Conservation (phyloP, 1,139 yeast genomes). For the Spathaspora sp. region DNA sequence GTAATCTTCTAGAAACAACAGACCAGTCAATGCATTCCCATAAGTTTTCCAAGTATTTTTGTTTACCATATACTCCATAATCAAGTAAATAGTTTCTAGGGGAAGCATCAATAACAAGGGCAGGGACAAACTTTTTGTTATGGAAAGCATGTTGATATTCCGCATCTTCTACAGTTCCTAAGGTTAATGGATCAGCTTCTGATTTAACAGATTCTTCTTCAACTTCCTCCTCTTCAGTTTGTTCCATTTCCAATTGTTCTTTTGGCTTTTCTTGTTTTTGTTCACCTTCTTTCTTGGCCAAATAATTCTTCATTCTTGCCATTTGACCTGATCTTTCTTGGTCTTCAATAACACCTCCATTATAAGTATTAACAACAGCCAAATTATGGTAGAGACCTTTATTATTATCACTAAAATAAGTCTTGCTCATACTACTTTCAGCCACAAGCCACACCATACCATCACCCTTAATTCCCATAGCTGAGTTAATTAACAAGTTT, state of each 20-base stretch:
- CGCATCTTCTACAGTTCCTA: conserved; percentile 46
- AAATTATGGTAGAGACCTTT: conserved; percentile 43
- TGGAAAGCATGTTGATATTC: conserved; percentile 36
- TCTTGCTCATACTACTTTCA: conserved; percentile 42
- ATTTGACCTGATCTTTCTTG: conserved; percentile 53
- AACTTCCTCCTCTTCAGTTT: conserved; percentile 11
- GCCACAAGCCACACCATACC: conserved; percentile 78
- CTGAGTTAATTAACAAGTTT: conserved; percentile 60
- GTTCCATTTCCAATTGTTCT: conserved; percentile 7
- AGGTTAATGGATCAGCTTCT: conserved; percentile 15
- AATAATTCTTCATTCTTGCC: conserved; percentile 28
- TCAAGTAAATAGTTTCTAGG: conserved; percentile 68
- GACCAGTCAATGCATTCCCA: conserved; percentile 78
- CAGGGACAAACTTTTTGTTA: conserved; percentile 54
- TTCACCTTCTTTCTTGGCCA: conserved; percentile 17
- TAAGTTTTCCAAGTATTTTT: conserved; percentile 60
- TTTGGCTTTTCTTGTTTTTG: conserved; percentile 11
- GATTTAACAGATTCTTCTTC: conserved; percentile 10
- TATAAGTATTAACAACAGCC: conserved; percentile 73
- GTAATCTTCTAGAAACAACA: conserved; percentile 57
- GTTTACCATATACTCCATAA: conserved; percentile 77
- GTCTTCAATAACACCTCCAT: conserved; percentile 66
- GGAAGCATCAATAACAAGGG: conserved; percentile 69
- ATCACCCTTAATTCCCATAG: conserved; percentile 66
- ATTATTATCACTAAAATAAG: conserved; percentile 18